Evolutionary conservation across 495 filamentous ascomycete species (phyloP), one percentile per base, ranked within the genome.

Genomic region (Aspergillus haitiensis): DNA sequence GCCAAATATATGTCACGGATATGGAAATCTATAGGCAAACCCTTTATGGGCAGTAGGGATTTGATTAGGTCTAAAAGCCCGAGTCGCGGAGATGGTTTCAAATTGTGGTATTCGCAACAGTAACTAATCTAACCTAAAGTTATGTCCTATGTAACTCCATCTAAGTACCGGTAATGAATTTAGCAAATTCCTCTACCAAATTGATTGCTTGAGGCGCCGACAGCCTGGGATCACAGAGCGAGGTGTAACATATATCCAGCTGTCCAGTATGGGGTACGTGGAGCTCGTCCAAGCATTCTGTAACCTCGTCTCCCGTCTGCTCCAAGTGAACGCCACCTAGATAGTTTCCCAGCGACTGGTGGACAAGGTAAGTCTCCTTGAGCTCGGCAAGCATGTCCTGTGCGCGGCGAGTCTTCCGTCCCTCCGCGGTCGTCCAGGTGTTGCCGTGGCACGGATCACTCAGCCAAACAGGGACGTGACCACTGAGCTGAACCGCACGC

Each of bases 381-480:
- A 50, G 16, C 21, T 59, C 48, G 2, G 18, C 33, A 8, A 52
- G 34, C 56, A 58, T 51, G 32, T 44, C 36, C n/a, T 35, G 5
- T 7, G 16, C 7, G 4, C 35, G 35, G 1, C 56, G 56, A 5
- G 56, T 58, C 16, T 58, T 58, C 18, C 18, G 36, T 13, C 56
- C 56, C 5, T 50, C 33, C 7, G 46, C 10, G 15, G 56, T 58
- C 2, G 34, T 42, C 35, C 18, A 32, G 5, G 56, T 58, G 13
- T 58, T 58, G 0, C 47, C 56, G 18, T 58, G 56, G 35, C 56
- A 58, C 1, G 56, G 56, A n/a, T 58, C 56, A 21, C 46, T 42
- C 56, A 58, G 18, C 56, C 56, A 58, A 21, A 58, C 36, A 7
- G 56, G 56, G 1, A 52, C 36, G 33, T 58, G 56, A 18, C 56